Base-by-base conservation (phyloP, 1,139 yeast species). In the Candida pseudocylindracea region DNA sequence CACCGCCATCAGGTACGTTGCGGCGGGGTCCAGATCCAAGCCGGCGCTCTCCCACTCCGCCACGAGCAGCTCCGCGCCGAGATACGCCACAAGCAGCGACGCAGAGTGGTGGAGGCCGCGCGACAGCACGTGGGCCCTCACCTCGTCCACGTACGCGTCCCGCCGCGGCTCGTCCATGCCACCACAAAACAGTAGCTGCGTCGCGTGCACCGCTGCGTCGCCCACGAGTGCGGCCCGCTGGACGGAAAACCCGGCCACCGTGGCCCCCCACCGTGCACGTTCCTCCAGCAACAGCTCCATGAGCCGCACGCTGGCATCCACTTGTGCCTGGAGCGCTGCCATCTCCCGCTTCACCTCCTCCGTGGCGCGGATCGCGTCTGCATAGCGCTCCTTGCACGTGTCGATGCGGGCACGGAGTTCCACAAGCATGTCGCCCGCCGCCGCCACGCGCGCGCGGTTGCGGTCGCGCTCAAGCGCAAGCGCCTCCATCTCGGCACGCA, bases 301-400 rank as follows among this genome's bases (percentile, higher is more conserved):
- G 31, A 88, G 55, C 15, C 55, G 49, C 35, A 66, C 53, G 39
- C 94, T 76, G 33, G 93, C 56, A 2, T 47, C 51, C 2, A 81
- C 78, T 39, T 70, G 78, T 6, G 38, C 40, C 39, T 72, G 69
- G 8, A 81, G 91, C 1, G 47, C 41, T 2, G 49, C 50, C 75
- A 83, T 76, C 44, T 80, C 88, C 4, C 55, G 45, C 46, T 78
- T 83, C 33, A 83, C 71, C 28, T 58, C 55, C 45, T 88, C 95
- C 1, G 80, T 65, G 30, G 80, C 88, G 36, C 93, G 57, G 31
- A 88, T 81, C 28, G 78, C 54, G 8, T 53, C 56, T 32, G 91
- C 79, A 46, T 88, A 88, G 11, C 63, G 65, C 10, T 55, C 60
- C 40, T 81, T 80, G 40, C 72, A 79, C 2, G 47, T 43, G 33